Evolutionary conservation across 2,329 filamentous ascomycete species (phyloP), one percentile per base, ranked within the genome.

Genomic region (Exophiala dermatitidis): DNA sequence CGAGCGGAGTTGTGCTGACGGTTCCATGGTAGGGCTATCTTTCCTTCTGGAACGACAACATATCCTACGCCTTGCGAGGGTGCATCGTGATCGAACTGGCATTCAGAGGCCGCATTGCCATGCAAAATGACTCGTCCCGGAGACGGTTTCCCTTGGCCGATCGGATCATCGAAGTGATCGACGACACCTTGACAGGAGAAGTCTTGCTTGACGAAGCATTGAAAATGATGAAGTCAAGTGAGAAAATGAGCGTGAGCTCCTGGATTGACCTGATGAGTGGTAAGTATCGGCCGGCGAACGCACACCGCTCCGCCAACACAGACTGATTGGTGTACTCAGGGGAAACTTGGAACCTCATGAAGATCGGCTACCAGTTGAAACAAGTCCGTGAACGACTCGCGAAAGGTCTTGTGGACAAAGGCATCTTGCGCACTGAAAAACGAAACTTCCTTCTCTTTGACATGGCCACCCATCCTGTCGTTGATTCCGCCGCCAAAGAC

Each of bases 31-130:
- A 95, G 90, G 93, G 93, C 62, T 97, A 98, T 69, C 83, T 98
- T 60, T 97, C 91, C 31, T 98, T 98, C 74, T 98, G 93, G 93
- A 98, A 98, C 74, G 93, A 98, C 74, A 98, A 98, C 75, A 98
- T 98, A 67, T 96, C 90, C 56, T 98, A 98, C 71, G 93, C 93
- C 61, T 80, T 98, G 59, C 85, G 93, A 70, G 93, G 93, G 68
- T 98, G 93, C 74, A 98, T 98, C 69, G 93, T 98, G 63, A 88
- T 97, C 72, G 93, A 98, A 73, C 77, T 98, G 65, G 93, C 93
- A 59, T 95, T 98, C 74, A 82, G 93, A 61, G 93, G 93, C 67
- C 87, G 93, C 64, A 87, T 98, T 72, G 91, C 86, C 80, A 98
- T 98, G 93, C 89, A 97, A 71, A 96, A 94, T 72, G 93, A 97